These are phyloP conservation scores for Adansonia grandidieri DNA, from an alignment of 441 rosid species.

Conservation along the genomic window DNA sequence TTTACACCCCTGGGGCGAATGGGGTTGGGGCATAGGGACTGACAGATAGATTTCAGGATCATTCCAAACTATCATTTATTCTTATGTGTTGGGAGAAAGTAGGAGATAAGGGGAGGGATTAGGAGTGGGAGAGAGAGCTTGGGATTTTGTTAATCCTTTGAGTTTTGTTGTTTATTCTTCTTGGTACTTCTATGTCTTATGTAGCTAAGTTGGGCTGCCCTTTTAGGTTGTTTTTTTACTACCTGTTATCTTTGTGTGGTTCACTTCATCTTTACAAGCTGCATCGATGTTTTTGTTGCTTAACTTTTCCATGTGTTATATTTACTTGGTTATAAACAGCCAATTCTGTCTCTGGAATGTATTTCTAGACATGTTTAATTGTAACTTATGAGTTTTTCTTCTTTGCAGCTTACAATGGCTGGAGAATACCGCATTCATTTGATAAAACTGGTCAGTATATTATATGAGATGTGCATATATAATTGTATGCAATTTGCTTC, in stretches of 20 bases:
- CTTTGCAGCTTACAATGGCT: constrained; percentile 83
- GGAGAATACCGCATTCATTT: constrained; percentile 90
- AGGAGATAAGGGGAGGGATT: neutral
- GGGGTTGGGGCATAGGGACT: neutral
- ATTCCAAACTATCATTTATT: neutral
- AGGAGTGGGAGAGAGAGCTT: neutral
- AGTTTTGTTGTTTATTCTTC: neutral
- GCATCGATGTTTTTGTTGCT: constrained; percentile 12
- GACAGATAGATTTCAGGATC: neutral
- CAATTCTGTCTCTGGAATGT: neutral
- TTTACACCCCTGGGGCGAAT: neutral
- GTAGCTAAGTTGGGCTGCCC: neutral
- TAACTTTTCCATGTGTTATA: neutral
- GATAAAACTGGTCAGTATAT: constrained; percentile 80
- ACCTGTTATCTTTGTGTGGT: neutral
- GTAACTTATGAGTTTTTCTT: constrained; percentile 17
- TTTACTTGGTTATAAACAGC: neutral
- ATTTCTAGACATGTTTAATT: neutral
- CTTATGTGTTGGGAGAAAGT: neutral
- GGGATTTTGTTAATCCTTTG: neutral
- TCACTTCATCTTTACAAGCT: neutral
- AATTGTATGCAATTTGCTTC: neutral
- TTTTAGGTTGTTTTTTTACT: neutral
- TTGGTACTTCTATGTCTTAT: neutral
- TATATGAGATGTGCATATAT: neutral